A percentile compares a stretch with the other conserved stretches of the same genome.
Evolutionary conservation across 106 monocot species (phyloP).

Genomic region (Narthecium ossifragum): DNA sequence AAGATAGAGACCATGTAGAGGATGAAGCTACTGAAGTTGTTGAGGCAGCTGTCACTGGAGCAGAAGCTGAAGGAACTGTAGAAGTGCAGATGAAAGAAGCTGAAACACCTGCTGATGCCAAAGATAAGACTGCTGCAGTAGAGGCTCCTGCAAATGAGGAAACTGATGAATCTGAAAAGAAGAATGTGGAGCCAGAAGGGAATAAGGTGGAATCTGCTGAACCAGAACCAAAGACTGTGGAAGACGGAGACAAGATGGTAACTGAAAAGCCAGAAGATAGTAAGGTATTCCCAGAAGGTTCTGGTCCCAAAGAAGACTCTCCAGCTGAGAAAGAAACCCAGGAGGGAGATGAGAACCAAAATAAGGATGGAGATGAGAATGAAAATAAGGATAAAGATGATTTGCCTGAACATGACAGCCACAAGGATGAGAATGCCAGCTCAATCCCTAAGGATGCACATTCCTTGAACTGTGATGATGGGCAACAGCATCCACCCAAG

Average conservation of each 20-base stretch:
- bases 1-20: conserved; percentile 14
- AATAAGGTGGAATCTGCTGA: not conserved
- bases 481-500: conserved; percentile 18
- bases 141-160: not conserved
- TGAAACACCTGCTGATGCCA: conserved; percentile 8
- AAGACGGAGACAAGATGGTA: not conserved
- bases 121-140: not conserved
- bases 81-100: conserved; percentile 42
- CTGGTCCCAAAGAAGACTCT: not conserved
- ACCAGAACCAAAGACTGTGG: not conserved
- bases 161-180: not conserved
- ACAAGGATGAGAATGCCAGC: conserved; percentile 5
- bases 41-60: conserved; percentile 3
- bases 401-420: no score
- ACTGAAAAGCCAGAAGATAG: not conserved
- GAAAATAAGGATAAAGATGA: not conserved
- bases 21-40: conserved; percentile 4
- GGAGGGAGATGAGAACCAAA: not conserved
- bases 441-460: conserved; percentile 9
- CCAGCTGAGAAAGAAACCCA: not conserved
- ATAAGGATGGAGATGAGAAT: not conserved
- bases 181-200: not conserved
- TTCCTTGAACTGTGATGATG: conserved; percentile 13
- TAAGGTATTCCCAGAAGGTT: not conserved
- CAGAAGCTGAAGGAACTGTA: conserved; percentile 12